These are phyloP conservation scores for Rhodotorula babjevae DNA, from an alignment of 768 basidiomycete species.

Conservation along the genomic window DNA sequence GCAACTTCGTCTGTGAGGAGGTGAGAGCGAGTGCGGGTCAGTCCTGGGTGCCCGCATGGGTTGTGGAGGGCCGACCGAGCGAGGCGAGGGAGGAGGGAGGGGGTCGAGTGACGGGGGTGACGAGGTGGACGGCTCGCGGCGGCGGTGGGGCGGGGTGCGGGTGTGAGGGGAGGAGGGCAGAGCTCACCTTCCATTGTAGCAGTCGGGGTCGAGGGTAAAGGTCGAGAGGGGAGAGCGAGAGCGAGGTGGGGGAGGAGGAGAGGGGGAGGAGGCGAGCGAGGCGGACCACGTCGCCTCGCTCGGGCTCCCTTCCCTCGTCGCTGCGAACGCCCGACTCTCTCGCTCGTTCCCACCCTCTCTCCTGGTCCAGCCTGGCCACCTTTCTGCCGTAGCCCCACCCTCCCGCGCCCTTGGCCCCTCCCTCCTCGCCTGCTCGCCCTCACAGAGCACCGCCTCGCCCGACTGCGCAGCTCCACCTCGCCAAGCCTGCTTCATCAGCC, in stretches of 20 bases:
- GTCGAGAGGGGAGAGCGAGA: neutral
- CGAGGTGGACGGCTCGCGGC: neutral
- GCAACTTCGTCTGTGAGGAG: slow-evolving; percentile 41
- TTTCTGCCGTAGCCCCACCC: too few species aligned
- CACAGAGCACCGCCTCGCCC: too few species aligned
- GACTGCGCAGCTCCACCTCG: too few species aligned
- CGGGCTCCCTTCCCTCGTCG: neutral
- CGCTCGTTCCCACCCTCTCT: too few species aligned
- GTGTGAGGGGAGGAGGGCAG: too few species aligned
- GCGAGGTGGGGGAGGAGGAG: neutral
- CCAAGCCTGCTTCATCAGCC: too few species aligned
- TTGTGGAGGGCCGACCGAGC: neutral
- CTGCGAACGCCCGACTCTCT: neutral
- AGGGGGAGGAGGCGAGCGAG: neutral
- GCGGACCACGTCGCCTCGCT: neutral
- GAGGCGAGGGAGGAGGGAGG: neutral
- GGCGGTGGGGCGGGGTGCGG: neutral
- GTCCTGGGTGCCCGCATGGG: neutral
- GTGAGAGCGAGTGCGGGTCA: neutral
- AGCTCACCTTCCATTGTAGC: slow-evolving; percentile 20
- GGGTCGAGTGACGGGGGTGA: slow-evolving; percentile 1
- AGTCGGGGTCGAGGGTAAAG: neutral
- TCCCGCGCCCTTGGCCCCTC: too few species aligned
- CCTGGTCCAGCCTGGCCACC: too few species aligned
- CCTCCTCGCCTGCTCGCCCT: too few species aligned